phyloP scores from a whole-genome alignment of 2,329 filamentous ascomycete genomes.

The Lasiodiplodia theobromae region DNA sequence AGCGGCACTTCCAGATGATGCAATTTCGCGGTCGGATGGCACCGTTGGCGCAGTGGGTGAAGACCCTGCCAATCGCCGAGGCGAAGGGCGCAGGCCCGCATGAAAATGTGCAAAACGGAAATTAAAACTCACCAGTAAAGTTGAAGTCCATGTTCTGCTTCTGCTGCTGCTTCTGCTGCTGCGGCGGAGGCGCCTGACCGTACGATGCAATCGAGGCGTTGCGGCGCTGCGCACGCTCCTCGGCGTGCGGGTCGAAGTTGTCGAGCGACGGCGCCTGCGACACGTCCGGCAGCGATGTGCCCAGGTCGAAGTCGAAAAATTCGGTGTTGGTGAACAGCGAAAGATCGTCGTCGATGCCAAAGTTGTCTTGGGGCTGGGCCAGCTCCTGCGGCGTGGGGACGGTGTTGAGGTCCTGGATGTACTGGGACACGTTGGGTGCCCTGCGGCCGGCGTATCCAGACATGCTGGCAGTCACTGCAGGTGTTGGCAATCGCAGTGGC shows the following conservation, averaged over 20 bases:
- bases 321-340: conserved; percentile 64
- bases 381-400: conserved; percentile 56
- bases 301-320: conserved; percentile 71
- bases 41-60: conserved; percentile 19
- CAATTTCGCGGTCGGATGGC: conserved; percentile 26
- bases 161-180: conserved; percentile 26
- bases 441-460: conserved; percentile 78
- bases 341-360: conserved; percentile 55
- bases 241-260: conserved; percentile 40
- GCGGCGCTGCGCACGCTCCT: conserved; percentile 33
- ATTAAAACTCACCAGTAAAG: conserved; percentile 42
- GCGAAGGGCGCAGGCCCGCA: conserved; percentile 27
- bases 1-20: conserved; percentile 24
- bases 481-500: conserved; percentile 10
- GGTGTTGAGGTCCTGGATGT: conserved; percentile 84
- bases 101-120: conserved; percentile 31
- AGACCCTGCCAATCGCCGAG: conserved; percentile 30
- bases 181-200: conserved; percentile 16
- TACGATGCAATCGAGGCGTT: conserved; percentile 32
- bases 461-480: conserved; percentile 64
- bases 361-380: conserved; percentile 40
- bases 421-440: conserved; percentile 87
- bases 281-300: conserved; percentile 34
- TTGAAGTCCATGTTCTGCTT: conserved; percentile 42
- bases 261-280: conserved; percentile 35